Conservation (phyloP, 1,139 yeast species). For the Sugiyamaella xylanicola region DNA sequence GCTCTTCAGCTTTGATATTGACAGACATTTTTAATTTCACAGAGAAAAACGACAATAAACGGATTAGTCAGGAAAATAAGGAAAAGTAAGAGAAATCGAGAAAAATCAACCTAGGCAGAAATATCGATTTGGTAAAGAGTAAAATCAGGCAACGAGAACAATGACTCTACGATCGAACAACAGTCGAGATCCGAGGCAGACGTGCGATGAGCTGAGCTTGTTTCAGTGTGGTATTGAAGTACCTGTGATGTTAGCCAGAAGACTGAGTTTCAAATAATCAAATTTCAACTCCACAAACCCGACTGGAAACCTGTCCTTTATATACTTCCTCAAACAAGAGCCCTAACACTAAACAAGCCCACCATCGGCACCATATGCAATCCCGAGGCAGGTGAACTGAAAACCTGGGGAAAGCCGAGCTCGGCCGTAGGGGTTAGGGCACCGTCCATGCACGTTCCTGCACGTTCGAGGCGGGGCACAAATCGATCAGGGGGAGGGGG, state of each 20-base stretch:
- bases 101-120: too few species aligned
- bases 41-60: neutral
- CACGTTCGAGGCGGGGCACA: neutral
- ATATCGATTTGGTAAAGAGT: too few species aligned
- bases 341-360: neutral
- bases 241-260: neutral
- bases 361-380: conserved; percentile 4
- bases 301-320: neutral
- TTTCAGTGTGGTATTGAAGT: too few species aligned
- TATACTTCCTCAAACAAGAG: neutral
- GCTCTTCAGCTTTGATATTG: conserved; percentile 50
- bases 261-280: neutral
- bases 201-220: too few species aligned
- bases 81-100: too few species aligned
- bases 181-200: too few species aligned
- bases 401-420: conserved; percentile 22
- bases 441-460: neutral
- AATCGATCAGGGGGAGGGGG: too few species aligned
- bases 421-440: conserved; percentile 18
- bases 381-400: conserved; percentile 16
- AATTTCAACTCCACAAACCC: neutral
- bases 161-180: too few species aligned
- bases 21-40: conserved; percentile 8
- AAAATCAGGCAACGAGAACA: too few species aligned
- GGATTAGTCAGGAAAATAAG: neutral